These are phyloP conservation scores for Rhamnella rubrinervis DNA, from an alignment of 331 rosid species.

Conservation along the genomic window DNA sequence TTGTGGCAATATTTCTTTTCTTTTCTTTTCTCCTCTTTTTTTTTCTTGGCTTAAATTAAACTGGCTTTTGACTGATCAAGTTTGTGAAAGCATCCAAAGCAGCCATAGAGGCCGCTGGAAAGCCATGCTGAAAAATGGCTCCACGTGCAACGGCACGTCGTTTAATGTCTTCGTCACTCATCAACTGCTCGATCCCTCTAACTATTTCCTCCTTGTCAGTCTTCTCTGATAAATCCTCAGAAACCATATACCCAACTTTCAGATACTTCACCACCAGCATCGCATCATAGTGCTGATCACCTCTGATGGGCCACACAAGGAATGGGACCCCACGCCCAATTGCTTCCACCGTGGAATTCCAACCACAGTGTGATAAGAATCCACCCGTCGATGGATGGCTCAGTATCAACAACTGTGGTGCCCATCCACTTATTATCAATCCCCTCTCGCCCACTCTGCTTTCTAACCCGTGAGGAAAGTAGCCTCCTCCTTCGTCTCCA, in stretches of 20 bases:
- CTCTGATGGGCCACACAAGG: slow-evolving; percentile 68
- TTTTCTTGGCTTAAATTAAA: neutral
- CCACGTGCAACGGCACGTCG: slow-evolving; percentile 25
- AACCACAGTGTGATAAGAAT: slow-evolving; percentile 70
- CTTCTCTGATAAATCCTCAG: slow-evolving; percentile 25
- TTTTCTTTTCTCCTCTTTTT: no score
- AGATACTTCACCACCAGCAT: slow-evolving; percentile 47
- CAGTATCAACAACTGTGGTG: slow-evolving; percentile 69
- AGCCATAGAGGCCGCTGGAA: slow-evolving; percentile 41
- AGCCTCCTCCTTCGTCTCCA: slow-evolving; percentile 19
- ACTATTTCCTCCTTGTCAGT: slow-evolving; percentile 37
- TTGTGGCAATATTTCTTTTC: no score
- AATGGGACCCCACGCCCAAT: slow-evolving; percentile 61
- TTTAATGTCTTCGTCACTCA: slow-evolving; percentile 40
- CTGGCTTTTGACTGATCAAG: slow-evolving; percentile 5
- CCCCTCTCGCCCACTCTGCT: slow-evolving; percentile 45
- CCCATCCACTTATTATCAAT: slow-evolving; percentile 71
- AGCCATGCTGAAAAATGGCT: slow-evolving; percentile 42
- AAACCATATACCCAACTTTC: slow-evolving; percentile 42
- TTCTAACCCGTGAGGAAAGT: slow-evolving; percentile 45
- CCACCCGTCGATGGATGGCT: slow-evolving; percentile 77
- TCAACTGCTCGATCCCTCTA: slow-evolving; percentile 44
- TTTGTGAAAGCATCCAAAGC: slow-evolving; percentile 51
- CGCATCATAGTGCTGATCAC: slow-evolving; percentile 58
- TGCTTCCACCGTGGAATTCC: slow-evolving; percentile 72